These are phyloP conservation scores for Blastocystis sp. DNA, from an alignment of 352 stramenopile species.

Conservation along the genomic window DNA sequence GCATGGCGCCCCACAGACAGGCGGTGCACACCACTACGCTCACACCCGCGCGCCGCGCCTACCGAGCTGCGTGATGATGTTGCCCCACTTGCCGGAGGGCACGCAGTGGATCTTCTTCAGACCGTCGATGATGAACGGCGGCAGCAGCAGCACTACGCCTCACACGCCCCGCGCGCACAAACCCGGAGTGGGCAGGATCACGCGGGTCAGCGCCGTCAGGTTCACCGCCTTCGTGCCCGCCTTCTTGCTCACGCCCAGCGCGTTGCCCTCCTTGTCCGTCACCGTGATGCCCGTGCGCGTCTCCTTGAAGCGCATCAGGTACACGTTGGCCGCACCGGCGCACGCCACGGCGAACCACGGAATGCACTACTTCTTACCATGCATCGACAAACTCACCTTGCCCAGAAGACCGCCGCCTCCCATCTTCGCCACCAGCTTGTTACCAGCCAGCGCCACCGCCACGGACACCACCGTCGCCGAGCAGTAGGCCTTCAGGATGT, in stretches of 20 bases:
- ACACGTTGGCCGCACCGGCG: slow-evolving; percentile 84
- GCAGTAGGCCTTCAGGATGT: slow-evolving; percentile 75
- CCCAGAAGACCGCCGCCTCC: slow-evolving; percentile 73
- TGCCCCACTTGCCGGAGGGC: slow-evolving; percentile 46
- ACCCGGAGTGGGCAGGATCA: slow-evolving; percentile 81
- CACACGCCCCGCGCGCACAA: slow-evolving; percentile 72
- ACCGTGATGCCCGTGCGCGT: slow-evolving; percentile 72
- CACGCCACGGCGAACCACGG: slow-evolving; percentile 81
- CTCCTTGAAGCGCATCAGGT: slow-evolving; percentile 83
- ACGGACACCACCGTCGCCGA: slow-evolving; percentile 76
- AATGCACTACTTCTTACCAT: slow-evolving; percentile 76
- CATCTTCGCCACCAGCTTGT: slow-evolving; percentile 77
- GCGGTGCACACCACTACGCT: slow-evolving; percentile 66
- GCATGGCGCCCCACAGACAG: slow-evolving; percentile 78
- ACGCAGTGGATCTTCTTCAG: slow-evolving; percentile 38
- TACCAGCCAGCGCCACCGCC: slow-evolving; percentile 78
- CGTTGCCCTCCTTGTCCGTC: slow-evolving; percentile 73
- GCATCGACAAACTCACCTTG: slow-evolving; percentile 72
- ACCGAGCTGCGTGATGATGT: slow-evolving; percentile 46
- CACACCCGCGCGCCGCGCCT: background rate
- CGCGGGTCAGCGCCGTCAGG: background rate
- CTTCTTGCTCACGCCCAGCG: slow-evolving; percentile 73
- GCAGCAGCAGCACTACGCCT: slow-evolving; percentile 59
- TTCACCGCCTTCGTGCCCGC: no score
- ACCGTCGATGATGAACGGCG: slow-evolving; percentile 67